Evolutionary conservation across 176 grass and related monocot species (phyloP).

Genomic region (Aegilops umbellulata): DNA sequence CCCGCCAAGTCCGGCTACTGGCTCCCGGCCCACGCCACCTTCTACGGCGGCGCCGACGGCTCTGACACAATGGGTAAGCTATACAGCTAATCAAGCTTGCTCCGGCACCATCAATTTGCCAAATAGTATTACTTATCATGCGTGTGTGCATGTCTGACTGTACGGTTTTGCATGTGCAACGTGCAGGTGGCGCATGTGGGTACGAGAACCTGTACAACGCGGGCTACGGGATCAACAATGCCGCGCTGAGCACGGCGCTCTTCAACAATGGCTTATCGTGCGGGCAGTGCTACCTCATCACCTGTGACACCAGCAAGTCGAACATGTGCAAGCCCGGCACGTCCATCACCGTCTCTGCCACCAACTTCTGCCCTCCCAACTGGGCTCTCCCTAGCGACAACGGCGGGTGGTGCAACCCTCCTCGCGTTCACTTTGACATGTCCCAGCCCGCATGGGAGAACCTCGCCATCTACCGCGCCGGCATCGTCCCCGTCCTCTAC

Average conservation of each 20-base stretch:
- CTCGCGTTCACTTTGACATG: conserved; percentile 62
- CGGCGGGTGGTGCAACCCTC: conserved; percentile 49
- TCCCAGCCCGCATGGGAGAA: conserved; percentile 40
- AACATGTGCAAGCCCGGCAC: conserved; percentile 31
- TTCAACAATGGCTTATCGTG: conserved; percentile 53
- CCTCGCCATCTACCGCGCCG: conserved; percentile 22
- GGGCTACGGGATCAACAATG: conserved; percentile 44
- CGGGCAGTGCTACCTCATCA: conserved; percentile 49
- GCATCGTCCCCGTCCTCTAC: conserved; percentile 53
- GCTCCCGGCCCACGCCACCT: too few species aligned
- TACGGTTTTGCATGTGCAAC: not conserved
- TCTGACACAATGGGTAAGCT: too few species aligned
- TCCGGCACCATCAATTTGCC: too few species aligned
- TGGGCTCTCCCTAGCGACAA: conserved; percentile 5
- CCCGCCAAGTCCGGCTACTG: too few species aligned
- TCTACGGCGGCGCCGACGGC: too few species aligned
- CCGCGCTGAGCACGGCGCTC: conserved; percentile 44
- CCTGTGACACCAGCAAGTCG: conserved; percentile 4
- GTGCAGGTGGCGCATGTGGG: conserved; percentile 51
- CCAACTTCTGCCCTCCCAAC: conserved; percentile 57
- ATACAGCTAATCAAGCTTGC: too few species aligned
- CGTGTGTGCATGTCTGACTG: not conserved
- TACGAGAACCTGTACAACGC: conserved; percentile 51
- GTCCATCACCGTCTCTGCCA: conserved; percentile 28
- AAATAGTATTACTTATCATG: too few species aligned